Base-by-base conservation (phyloP, 257 asterid genomes). In the Solanum appendiculatum region DNA sequence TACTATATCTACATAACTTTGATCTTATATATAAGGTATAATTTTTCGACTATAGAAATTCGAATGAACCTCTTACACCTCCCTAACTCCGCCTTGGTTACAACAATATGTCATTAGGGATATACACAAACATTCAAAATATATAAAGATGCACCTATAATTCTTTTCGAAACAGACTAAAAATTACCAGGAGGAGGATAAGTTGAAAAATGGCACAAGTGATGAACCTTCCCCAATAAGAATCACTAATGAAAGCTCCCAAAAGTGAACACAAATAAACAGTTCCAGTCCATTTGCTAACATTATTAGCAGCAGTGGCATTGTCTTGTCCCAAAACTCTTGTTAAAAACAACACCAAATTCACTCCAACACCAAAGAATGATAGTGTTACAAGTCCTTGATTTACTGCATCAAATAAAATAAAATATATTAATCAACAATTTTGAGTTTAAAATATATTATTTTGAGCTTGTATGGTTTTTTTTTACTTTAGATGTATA, bases 211-310 rank as follows among this genome's bases (percentile, higher is more conserved):
- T 70, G 20, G 95, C 92, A 82, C 98, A 94, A 9, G 98, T 94
- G 21, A 91, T 87, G 86, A 90, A 95, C 13, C 98, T 94, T 10
- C 98, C 98, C 98, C 94, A 93, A 77, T 95, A 95, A 0, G 98
- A 95, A 86, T 95, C 98, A 37, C 98, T 95, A 27, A 95, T 94
- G 86, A 95, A 95, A 18, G 98, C 98, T 82, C 96, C 98, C 2
- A 95, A 18, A 25, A 95, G 90, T 0, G 98, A 93, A 93, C 95
- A 95, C 83, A 95, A 81, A 85, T 95, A 94, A 13, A 94, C 98
- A 1, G 98, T 94, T 78, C 98, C 98, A 0, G 96, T 95, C 98
- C 98, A 95, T 72, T 88, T 93, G 92, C 98, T 94, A 20, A 95
- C 98, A 29, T 91, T 94, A 46, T 95, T 93, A 25, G 98, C 98